Percentiles rank a stretch among this genome's conserved stretches.
Evolutionary conservation across 495 filamentous ascomycete species (phyloP).

Genomic region (Podospora fimiseda): DNA sequence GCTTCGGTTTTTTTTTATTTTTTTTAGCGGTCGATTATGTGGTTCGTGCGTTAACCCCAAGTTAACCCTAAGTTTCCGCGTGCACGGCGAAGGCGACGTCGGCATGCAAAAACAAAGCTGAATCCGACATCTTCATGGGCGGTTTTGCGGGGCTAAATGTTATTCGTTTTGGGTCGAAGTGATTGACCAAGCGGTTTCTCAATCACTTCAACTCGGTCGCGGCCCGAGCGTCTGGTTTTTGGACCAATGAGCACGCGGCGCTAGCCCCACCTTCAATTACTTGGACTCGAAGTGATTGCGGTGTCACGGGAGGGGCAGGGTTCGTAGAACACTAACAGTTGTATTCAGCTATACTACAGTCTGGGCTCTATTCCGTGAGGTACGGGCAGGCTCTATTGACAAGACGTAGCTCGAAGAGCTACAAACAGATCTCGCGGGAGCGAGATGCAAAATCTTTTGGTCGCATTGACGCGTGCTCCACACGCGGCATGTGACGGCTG

Average conservation of each 20-base stretch:
- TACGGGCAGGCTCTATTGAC: no score
- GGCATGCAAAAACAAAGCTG: neutral
- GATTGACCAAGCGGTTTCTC: neutral
- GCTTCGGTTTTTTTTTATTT: neutral
- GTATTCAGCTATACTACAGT: no score
- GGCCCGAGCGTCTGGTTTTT: constrained; percentile 1
- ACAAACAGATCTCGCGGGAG: no score
- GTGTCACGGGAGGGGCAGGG: no score
- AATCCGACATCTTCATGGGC: neutral
- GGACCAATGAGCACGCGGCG: neutral
- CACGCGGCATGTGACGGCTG: no score
- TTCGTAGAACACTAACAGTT: no score
- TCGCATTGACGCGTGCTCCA: no score
- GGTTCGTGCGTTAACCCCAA: constrained; percentile 1
- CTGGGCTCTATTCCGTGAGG: no score
- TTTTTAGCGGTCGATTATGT: neutral
- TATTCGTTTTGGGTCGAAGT: neutral
- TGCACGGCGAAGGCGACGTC: neutral
- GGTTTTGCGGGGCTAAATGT: neutral
- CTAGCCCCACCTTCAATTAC: neutral
- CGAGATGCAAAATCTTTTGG: no score
- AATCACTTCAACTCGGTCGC: neutral
- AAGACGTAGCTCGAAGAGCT: no score
- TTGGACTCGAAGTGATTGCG: neutral
- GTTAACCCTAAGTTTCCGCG: neutral